These are phyloP conservation scores for Monosporascus sp. DNA, from an alignment of 2,329 filamentous ascomycete genomes.

Conservation along the genomic window DNA sequence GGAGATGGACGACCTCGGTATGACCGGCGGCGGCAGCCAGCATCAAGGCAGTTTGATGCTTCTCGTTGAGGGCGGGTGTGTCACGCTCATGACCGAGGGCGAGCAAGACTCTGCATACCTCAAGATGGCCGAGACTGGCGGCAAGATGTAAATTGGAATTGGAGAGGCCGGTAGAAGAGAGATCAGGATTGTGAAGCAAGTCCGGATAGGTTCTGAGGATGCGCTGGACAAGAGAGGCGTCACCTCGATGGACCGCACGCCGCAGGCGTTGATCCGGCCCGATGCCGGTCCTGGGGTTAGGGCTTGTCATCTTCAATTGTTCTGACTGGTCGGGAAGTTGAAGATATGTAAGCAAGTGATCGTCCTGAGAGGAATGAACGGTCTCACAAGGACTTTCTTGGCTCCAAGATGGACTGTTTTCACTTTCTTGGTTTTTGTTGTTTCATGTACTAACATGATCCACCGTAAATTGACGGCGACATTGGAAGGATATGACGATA, in stretches of 20 bases:
- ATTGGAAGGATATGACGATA: too few relatives aligned
- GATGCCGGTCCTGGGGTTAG: slow-evolving; percentile 49
- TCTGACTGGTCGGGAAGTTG: neutral
- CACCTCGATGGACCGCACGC: slow-evolving; percentile 73
- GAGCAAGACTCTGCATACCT: slow-evolving; percentile 66
- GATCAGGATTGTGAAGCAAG: slow-evolving; percentile 75
- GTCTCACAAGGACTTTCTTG: neutral
- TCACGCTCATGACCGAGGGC: slow-evolving; percentile 69
- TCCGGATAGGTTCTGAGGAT: slow-evolving; percentile 69
- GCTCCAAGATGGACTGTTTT: neutral
- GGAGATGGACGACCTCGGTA: slow-evolving; percentile 66
- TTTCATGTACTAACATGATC: too few relatives aligned
- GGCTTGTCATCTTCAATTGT: neutral
- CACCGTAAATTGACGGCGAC: too few relatives aligned
- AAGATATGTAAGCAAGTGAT: neutral
- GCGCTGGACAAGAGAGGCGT: slow-evolving; percentile 66
- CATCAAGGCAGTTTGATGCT: slow-evolving; percentile 77
- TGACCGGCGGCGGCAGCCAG: slow-evolving; percentile 66
- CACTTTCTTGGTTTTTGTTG: too few relatives aligned
- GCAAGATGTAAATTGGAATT: slow-evolving; percentile 84
- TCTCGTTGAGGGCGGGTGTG: slow-evolving; percentile 70
- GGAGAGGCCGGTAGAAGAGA: slow-evolving; percentile 59
- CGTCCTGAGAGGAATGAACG: neutral
- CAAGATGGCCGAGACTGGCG: slow-evolving; percentile 63
- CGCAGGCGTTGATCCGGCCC: slow-evolving; percentile 71